Evolutionary conservation across 805 yeast species (phyloP).

Genomic region (Kodamaea leandrae): DNA sequence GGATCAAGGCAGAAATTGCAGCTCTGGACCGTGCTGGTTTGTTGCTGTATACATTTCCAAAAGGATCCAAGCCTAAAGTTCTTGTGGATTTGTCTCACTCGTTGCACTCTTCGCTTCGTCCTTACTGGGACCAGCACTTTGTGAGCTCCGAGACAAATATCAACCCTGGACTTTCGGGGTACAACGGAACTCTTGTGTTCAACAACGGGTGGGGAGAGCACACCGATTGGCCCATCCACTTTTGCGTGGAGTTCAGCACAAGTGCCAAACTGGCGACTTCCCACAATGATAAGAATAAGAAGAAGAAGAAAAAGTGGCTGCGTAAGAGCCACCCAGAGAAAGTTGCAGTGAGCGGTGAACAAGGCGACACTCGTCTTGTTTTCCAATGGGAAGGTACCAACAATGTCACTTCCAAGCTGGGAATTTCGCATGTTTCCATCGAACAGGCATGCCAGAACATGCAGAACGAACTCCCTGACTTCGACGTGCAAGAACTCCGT

Average conservation of each 20-base stretch:
- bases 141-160: constrained; percentile 23
- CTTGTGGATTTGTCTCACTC: constrained; percentile 30
- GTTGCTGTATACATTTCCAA: constrained; percentile 22
- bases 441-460: constrained; percentile 28
- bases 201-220: constrained; percentile 34
- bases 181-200: constrained; percentile 24
- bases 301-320: background rate
- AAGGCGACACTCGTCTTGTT: constrained; percentile 10
- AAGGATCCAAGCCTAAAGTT: constrained; percentile 13
- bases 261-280: constrained; percentile 14
- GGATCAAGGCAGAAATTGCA: constrained; percentile 25
- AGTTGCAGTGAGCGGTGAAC: background rate
- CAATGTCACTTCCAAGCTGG: constrained; percentile 20
- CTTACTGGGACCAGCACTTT: constrained; percentile 33
- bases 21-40: constrained; percentile 27
- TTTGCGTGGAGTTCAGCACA: constrained; percentile 27
- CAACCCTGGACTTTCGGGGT: constrained; percentile 14
- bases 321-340: constrained; percentile 3
- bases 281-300: constrained; percentile 13
- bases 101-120: constrained; percentile 23
- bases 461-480: constrained; percentile 16
- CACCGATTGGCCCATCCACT: constrained; percentile 26
- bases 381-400: constrained; percentile 18
- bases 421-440: constrained; percentile 27
- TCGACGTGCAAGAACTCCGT: constrained; percentile 13